A percentile compares a stretch with the other conserved stretches of the same genome.
These are phyloP conservation scores for Stipa capillata DNA, from an alignment of 176 grass and related monocot genomes.

Conservation along the genomic window DNA sequence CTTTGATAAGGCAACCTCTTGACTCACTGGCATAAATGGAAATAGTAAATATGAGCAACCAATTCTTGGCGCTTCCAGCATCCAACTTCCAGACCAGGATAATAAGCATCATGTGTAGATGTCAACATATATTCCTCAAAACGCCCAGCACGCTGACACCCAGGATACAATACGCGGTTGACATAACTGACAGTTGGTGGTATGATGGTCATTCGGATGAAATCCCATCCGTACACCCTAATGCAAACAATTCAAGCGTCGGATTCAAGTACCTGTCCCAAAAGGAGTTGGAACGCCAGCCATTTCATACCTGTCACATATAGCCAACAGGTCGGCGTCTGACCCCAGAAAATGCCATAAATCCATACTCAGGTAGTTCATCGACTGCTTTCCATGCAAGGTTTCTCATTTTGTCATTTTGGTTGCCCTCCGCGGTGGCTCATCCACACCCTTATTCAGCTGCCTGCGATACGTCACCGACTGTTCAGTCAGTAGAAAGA, in stretches of 20 bases:
- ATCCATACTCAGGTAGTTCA: background rate
- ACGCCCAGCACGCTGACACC: background rate
- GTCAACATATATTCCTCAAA: background rate
- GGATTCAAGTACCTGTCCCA: background rate
- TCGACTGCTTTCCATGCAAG: background rate
- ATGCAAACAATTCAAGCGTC: slow-evolving; percentile 6
- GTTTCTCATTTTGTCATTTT: background rate
- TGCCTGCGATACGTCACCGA: background rate
- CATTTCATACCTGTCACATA: background rate
- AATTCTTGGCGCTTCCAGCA: background rate
- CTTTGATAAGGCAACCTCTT: background rate
- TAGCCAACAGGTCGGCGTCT: background rate
- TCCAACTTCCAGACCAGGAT: background rate
- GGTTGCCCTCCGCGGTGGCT: background rate
- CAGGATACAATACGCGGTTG: background rate
- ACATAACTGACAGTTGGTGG: background rate
- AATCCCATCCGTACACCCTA: background rate
- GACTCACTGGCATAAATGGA: background rate
- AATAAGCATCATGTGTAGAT: background rate
- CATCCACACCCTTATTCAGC: background rate
- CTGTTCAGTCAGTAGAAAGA: background rate
- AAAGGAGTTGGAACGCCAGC: background rate
- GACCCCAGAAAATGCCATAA: slow-evolving; percentile 15
- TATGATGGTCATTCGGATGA: background rate
- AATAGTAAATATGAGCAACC: background rate